Base-by-base conservation (phyloP, 371 early-diverging fungal genomes). In the Mortierella sp. region DNA sequence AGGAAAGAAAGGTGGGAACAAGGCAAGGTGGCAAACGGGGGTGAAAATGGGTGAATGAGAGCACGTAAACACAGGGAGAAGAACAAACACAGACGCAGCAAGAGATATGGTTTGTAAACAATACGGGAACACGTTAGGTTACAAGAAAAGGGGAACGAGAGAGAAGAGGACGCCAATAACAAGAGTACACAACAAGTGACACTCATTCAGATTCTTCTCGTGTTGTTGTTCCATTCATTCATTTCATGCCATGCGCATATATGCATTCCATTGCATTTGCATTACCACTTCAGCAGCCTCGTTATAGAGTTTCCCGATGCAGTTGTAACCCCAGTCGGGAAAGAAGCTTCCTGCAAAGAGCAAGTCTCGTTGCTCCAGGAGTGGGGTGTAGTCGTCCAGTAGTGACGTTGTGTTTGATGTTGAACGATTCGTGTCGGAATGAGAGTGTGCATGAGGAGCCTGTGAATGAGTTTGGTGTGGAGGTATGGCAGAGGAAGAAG, bases 281-380 rank as follows among this genome's bases (percentile, higher is more conserved):
- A 70, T 60, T 73, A 81, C 81, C 77, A 74, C 77, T 44, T 81
- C 78, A 5, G 76, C 80, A 6, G 77, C 81, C n/a, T 85, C 72
- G 42, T 85, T 85, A 77, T 79, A 85, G 31, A 85, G 47, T 52
- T 84, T 81, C 44, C 87, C 87, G 42, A 90, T 81, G 80, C 92
- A 91, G 19, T 87, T 89, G 81, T 90, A 92, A 55, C 94, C 95
- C 96, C 96, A 97, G 87, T 97, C 97, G 7, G 97, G 97, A 82
- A 97, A 97, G 79, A 94, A 95, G 24, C 95, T 93, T 3, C 97
- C 97, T 0, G 97, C 94, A 79, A 96, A 95, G 13, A 94, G 79
- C 54, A 89, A 90, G 72, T 89, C 89, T 1, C 91, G 86, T 52
- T 92, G 92, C 6, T 90, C 90, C 70, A 89, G 71, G 14, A 79